Base-by-base conservation (phyloP, 2,329 filamentous ascomycete species). In the Nannizziopsis arthrosporioides region DNA sequence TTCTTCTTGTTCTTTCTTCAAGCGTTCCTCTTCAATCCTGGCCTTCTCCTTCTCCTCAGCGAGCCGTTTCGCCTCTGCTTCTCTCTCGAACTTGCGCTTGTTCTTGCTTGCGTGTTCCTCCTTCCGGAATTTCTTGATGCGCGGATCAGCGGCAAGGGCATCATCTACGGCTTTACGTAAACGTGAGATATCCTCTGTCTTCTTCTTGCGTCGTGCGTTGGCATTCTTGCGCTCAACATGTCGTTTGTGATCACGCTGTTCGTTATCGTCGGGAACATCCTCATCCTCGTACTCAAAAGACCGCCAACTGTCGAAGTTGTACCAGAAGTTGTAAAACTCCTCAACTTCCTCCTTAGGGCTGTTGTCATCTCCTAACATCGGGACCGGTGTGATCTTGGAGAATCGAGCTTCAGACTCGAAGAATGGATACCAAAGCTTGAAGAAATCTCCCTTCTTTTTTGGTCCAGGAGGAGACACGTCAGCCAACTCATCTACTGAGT, bases 301-400 rank as follows among this genome's bases (percentile, higher is more conserved):
- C 53, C 92, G 78, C 92, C 92, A 98, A 68, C 84, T 92, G 76
- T 98, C 92, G 61, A 98, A 94, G 77, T 90, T 93, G 77, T 96
- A 98, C 83, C 85, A 98, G 76, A 96, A 98, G 77, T 98, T 94
- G 79, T 98, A 98, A 70, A 98, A 98, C 47, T 75, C 74, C 64
- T 96, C 89, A 41, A 98, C 92, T 7, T 94, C 82, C 63, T 93
- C 85, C 70, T 89, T 85, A 59, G 79, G 79, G 62, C 85, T 82
- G 56, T 93, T 84, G 55, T 86, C 85, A 62, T 86, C 78, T 54
- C 92, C 92, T 50, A 98, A 81, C 59, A 76, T 71, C 5, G 92
- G 93, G 2, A 95, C 92, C 5, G 90, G 90, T 65, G 94, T 85
- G 52, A 69, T 76, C 69, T 88, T 92, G 68, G 85, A 93, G 80